Base-by-base conservation (phyloP, 2,329 filamentous ascomycete species). In the Trichophyton simii region DNA sequence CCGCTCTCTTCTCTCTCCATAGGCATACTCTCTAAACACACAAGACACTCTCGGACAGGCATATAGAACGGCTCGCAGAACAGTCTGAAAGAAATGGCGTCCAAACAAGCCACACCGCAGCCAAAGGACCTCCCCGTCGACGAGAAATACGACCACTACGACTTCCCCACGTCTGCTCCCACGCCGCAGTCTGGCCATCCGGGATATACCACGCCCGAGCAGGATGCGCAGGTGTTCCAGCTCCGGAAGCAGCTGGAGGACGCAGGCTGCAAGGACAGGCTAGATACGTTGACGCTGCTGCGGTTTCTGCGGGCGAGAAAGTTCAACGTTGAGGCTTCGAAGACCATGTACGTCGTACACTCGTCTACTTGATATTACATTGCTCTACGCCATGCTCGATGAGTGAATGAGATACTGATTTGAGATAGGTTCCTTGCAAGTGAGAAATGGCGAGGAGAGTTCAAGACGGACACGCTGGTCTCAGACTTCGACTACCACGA, bases 121-220 rank as follows among this genome's bases (percentile, higher is more conserved):
- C 68, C 72, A 57, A 66, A 75, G 71, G 70, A 75, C 67, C 73
- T 80, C 67, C 75, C 78, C 67, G 76, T 90, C 69, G 86, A 95
- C 76, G 82, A 89, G 74, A 96, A 96, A 79, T 95, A 97, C 81
- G 94, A 97, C 79, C 76, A 95, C 80, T 97, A 94, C 77, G 91
- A 96, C 77, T 97, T 84, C 80, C 94, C 94, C 65, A 89, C 86
- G 66, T 87, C 83, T 65, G 84, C 89, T 55, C 83, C 88, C 61
- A 83, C 84, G 67, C 74, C 82, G 55, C 83, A 86, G 72, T 79
- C 80, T 69, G 94, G 94, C 66, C 91, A 96, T 75, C 87, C 92
- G 65, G 94, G 94, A 72, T 84, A 95, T 76, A 87, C 95, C 70
- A 94, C 87, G 61, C 80, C 84, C 62, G 83, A 88, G 75, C 91